phyloP scores from a whole-genome alignment of 768 basidiomycete genomes.

The Auricularia auricula-judae region DNA sequence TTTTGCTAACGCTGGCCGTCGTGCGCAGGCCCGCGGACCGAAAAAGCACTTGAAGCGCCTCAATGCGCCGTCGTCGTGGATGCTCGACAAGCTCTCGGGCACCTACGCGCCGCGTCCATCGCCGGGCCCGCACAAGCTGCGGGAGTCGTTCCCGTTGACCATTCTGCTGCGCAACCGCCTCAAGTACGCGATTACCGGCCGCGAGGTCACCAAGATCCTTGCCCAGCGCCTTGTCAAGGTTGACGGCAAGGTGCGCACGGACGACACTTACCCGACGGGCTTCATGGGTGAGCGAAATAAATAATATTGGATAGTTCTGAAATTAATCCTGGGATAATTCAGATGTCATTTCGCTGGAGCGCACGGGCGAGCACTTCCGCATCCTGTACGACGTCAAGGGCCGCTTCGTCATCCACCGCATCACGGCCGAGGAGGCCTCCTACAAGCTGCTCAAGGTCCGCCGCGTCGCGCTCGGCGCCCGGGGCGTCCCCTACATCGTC shows the following conservation, averaged over 20 bases:
- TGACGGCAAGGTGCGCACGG: slow-evolving; percentile 96
- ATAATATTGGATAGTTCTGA: slow-evolving; percentile 10
- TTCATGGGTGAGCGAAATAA: slow-evolving; percentile 64
- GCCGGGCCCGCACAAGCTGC: slow-evolving; percentile 97
- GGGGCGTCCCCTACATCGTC: slow-evolving; percentile 93
- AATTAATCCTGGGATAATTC: not conserved
- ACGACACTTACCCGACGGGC: slow-evolving; percentile 91
- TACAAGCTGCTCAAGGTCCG: slow-evolving; percentile 96
- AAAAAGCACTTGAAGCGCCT: slow-evolving; percentile 99
- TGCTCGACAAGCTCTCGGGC: slow-evolving; percentile 97
- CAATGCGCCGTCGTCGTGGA: slow-evolving; percentile 96
- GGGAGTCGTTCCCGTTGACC: slow-evolving; percentile 93
- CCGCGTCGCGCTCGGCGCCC: slow-evolving; percentile 81
- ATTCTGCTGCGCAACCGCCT: slow-evolving; percentile 98
- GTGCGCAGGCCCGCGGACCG: slow-evolving; percentile 80
- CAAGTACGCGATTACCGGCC: slow-evolving; percentile 96
- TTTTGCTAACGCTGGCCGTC: slow-evolving; percentile 3
- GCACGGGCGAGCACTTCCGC: slow-evolving; percentile 99
- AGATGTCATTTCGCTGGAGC: slow-evolving; percentile 90
- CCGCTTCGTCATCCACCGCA: slow-evolving; percentile 98
- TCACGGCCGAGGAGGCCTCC: slow-evolving; percentile 91
- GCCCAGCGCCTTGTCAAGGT: slow-evolving; percentile 97
- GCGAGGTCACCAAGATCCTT: slow-evolving; percentile 92
- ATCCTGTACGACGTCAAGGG: slow-evolving; percentile 99
- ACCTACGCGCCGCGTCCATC: slow-evolving; percentile 95